Evolutionary conservation across 257 asterid genomes (phyloP), one percentile per base, ranked within the genome.

Genomic region (Solanum microdontum): DNA sequence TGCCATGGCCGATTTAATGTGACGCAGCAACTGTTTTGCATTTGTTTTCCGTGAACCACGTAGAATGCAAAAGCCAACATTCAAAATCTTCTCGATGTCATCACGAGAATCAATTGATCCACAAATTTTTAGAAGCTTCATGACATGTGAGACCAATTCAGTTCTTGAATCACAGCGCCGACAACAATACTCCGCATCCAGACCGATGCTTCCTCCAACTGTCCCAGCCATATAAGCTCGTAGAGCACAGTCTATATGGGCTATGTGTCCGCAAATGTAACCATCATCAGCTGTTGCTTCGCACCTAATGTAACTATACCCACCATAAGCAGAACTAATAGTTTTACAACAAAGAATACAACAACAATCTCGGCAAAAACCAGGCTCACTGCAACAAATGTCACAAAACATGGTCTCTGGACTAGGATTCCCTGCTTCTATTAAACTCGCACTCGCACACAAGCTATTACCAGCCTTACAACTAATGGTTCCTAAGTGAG

Each of bases 161-260:
- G 95, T 90, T 88, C 90, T 95, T 5, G 97, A 93, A 91, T 95
- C 98, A 92, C 99, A 97, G 24, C 97, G 94, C 28, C 98, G 94
- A 39, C 99, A 97, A 90, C 91, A 94, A 83, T 94, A 94, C 89
- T 95, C 98, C 3, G 98, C 95, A 90, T 97, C 98, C 91, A 97
- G 84, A 77, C 95, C 94, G 24, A 95, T 94, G 89, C 90, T 91
- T 86, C 98, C 98, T 85, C 96, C 96, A 37, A 94, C 95, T 28
- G 97, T 94, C 87, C 99, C 98, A 37, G 98, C 96, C 95, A 95
- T 77, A 90, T 89, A 92, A 88, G 97, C 95, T 62, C 98, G 93
- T n/a, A 95, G 88, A 86, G 94, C 98, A 86, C 98, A 97, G 39
- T 93, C 92, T 37, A 95, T 86, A 82, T 97, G 99, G 89, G 96